Evolutionary conservation across 2,329 filamentous ascomycete species (phyloP).

Genomic region (Aureobasidium sp.): DNA sequence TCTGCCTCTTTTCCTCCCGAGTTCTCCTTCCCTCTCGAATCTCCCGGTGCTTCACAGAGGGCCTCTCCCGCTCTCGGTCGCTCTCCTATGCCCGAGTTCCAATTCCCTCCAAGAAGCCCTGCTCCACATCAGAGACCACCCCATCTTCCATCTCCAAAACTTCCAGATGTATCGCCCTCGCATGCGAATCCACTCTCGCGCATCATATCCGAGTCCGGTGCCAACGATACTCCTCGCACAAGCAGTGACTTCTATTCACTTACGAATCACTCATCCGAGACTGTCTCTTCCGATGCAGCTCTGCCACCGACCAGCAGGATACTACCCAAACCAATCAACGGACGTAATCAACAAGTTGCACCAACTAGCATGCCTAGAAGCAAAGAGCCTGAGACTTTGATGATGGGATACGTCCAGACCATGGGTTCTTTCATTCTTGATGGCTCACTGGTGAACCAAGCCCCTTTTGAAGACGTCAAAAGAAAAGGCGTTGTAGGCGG

Average conservation of each 20-base stretch:
- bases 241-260: slow-evolving; percentile 92
- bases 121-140: neutral
- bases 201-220: slow-evolving; percentile 69
- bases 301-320: slow-evolving; percentile 41
- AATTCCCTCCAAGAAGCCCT: slow-evolving; percentile 19
- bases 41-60: neutral
- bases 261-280: slow-evolving; percentile 93
- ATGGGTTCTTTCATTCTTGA: slow-evolving; percentile 88
- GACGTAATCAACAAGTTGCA: slow-evolving; percentile 23
- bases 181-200: slow-evolving; percentile 48
- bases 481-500: slow-evolving; percentile 83
- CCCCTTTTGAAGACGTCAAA: slow-evolving; percentile 91
- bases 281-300: slow-evolving; percentile 65
- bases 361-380: slow-evolving; percentile 38
- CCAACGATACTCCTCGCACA: slow-evolving; percentile 71
- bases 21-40: neutral
- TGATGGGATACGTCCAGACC: slow-evolving; percentile 97
- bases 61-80: neutral
- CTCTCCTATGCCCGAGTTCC: slow-evolving; percentile 17
- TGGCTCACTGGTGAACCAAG: slow-evolving; percentile 80
- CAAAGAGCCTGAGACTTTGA: slow-evolving; percentile 64
- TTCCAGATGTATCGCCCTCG: neutral
- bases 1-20: neutral
- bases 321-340: slow-evolving; percentile 37
- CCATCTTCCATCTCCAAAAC: neutral